These are phyloP conservation scores for Pulveroboletus sp. DNA, from an alignment of 768 basidiomycete species.

Conservation along the genomic window DNA sequence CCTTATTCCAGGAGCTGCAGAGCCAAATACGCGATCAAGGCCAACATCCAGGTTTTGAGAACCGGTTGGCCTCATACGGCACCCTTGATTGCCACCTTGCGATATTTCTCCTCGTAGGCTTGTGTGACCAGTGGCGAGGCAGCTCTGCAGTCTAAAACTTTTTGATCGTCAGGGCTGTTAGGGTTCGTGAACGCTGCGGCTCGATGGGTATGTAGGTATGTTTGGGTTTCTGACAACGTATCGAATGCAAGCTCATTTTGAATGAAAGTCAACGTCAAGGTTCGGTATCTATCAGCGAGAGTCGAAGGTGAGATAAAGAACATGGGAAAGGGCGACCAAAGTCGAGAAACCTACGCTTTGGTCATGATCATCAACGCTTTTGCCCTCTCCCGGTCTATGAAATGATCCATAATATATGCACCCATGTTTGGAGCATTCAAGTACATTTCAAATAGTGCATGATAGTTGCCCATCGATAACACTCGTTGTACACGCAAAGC, in stretches of 20 bases:
- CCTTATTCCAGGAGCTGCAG: slow-evolving; percentile 14
- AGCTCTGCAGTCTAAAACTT: slow-evolving; percentile 67
- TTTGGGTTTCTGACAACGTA: slow-evolving; percentile 49
- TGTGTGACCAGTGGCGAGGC: slow-evolving; percentile 52
- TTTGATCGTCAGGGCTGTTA: slow-evolving; percentile 54
- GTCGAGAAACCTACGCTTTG: slow-evolving; percentile 70
- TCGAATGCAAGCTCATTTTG: slow-evolving; percentile 85
- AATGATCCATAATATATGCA: slow-evolving; percentile 98
- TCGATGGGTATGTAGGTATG: slow-evolving; percentile 68
- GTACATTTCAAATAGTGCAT: slow-evolving; percentile 84
- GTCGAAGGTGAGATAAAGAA: slow-evolving; percentile 1
- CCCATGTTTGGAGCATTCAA: slow-evolving; percentile 90
- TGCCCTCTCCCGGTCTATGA: slow-evolving; percentile 86
- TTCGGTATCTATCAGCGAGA: slow-evolving; percentile 61
- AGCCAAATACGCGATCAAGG: slow-evolving; percentile 1
- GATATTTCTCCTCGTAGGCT: slow-evolving; percentile 75
- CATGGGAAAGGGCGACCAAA: neutral
- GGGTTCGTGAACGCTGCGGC: slow-evolving; percentile 65
- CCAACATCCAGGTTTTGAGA: slow-evolving; percentile 4
- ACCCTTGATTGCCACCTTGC: slow-evolving; percentile 87
- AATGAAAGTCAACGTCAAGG: slow-evolving; percentile 72
- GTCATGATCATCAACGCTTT: slow-evolving; percentile 85
- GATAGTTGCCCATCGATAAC: slow-evolving; percentile 90
- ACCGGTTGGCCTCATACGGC: slow-evolving; percentile 54
- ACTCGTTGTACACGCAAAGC: slow-evolving; percentile 88